Evolutionary conservation across 129 eudicot species (phyloP), one percentile per base, ranked within the genome.

Genomic region (Rutidosis leptorrhynchoides): DNA sequence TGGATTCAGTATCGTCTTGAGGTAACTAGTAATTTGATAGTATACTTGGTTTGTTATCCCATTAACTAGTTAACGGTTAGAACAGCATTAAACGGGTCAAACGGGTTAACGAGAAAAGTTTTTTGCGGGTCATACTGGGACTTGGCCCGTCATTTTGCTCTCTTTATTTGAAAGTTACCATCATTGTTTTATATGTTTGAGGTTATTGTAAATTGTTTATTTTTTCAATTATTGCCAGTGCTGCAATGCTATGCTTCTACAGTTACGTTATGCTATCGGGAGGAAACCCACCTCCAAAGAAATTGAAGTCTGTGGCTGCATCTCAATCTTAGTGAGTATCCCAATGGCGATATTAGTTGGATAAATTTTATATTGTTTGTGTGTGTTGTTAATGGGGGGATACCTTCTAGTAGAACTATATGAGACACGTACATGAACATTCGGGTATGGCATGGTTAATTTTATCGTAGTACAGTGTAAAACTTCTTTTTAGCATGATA

Each of bases 281-380:
- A 21, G 96, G 96, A 29, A 93, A 93, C 79, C 95, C 96, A 35
- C 95, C 89, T n/a, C 95, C 95, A 59, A 93, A 86, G 87, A 93
- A 93, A 73, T 30, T 75, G 82, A 79, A 40, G 16, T 2, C 9
- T 19, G 3, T 0, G 7, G 21, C 56, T 51, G 22, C 56, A 17
- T 51, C 56, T 4, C 56, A 51, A n/a, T 51, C 56, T 51, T 51
- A 16, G 56, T 51, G 11, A 51, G 25, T 51, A n/a, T 0, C 25
- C 56, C 11, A 51, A 49, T 51, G 8, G 12, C 17, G 25, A 51
- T 51, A 3, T 49, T 49, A 49, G 56, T 51, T 20, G 22, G 56
- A 19, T 19, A 19, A 19, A 51, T n/a, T 49, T 49, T 17, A n/a
- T n/a, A 51, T 19, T 17, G 3, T 49, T 16, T 43, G 16, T n/a